Conservation (phyloP, 176 grass and related monocot genomes). For the Musa acuminata region DNA sequence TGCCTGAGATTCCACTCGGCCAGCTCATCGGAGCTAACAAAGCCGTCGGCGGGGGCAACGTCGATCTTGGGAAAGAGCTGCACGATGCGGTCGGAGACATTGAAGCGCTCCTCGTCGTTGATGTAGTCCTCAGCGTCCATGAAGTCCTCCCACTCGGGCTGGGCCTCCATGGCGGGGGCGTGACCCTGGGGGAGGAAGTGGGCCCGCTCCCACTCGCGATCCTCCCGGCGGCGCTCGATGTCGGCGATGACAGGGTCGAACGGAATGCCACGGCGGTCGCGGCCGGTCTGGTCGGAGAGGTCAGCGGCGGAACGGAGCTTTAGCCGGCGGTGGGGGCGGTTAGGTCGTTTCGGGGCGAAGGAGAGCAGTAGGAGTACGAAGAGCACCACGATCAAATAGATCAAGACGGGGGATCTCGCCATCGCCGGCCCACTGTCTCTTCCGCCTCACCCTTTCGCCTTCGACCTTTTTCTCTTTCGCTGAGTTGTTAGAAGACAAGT, state of each 20-base stretch:
- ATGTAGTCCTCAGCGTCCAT: constrained; percentile 49
- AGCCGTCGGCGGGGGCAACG: constrained; percentile 48
- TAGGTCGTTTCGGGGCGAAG: constrained; percentile 20
- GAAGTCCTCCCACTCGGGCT: constrained; percentile 37
- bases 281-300: constrained; percentile 11
- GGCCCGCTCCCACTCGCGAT: constrained; percentile 62
- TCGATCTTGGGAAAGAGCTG: constrained; percentile 78
- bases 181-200: constrained; percentile 41
- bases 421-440: background rate
- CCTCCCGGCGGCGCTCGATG: constrained; percentile 55
- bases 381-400: background rate
- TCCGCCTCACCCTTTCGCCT: too few species aligned
- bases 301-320: constrained; percentile 32
- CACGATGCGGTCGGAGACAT: constrained; percentile 65
- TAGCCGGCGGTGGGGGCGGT: constrained; percentile 53
- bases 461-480: too few species aligned
- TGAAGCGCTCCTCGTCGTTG: constrained; percentile 59
- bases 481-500: too few species aligned
- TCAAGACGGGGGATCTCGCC: background rate
- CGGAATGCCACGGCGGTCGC: constrained; percentile 23
- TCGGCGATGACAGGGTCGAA: constrained; percentile 73
- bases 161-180: background rate
- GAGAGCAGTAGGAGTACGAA: constrained; percentile 42
- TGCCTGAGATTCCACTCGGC: constrained; percentile 66
- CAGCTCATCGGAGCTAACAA: constrained; percentile 50